Evolutionary conservation across 1,139 yeast genomes (phyloP), one percentile per base, ranked within the genome.

Genomic region (Wickerhamomyces sp.): DNA sequence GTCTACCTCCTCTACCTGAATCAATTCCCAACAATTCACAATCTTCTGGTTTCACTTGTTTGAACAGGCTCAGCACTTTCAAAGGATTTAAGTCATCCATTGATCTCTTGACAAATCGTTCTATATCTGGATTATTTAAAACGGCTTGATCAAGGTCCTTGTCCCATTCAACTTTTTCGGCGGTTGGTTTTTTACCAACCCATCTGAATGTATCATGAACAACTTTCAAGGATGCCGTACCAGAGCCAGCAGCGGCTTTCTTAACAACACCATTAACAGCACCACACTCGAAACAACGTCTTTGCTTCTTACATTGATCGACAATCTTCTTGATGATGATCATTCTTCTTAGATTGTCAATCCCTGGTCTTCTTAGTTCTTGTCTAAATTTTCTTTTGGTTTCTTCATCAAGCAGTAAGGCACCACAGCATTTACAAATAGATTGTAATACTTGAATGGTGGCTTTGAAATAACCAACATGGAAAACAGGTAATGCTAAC

Each of bases 151-250:
- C 86, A 60, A 95, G 84, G 54, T 90, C 95, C 45, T 77, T 78
- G 60, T 91, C 95, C 90, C 96, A 94, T 44, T 76, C 76, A 30
- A 75, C 78, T 64, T 90, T 90, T 62, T 94, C 99, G 6, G 86
- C 86, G 1, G 91, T 84, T 10, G 82, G 75, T 59, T 87, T 90
- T 68, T 94, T 94, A 47, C 98, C 97, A 36, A 88, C 78, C 93
- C 96, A 93, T 62, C 99, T 76, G 69, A 87, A 94, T 30, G 96
- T 87, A 66, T 94, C 98, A 65, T 94, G 99, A 47, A 94, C 87
- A 53, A 94, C 88, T 62, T 93, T 93, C 52, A 94, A 72, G 1
- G 99, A 93, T 0, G 94, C 93, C n/a, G 93, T 86, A 35, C 93
- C 90, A 2, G 89, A 84, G 42, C 94, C 94, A 31, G 87, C 80